Evolutionary conservation across 2,329 filamentous ascomycete species (phyloP).

Genomic region (Trichoderma sp.): DNA sequence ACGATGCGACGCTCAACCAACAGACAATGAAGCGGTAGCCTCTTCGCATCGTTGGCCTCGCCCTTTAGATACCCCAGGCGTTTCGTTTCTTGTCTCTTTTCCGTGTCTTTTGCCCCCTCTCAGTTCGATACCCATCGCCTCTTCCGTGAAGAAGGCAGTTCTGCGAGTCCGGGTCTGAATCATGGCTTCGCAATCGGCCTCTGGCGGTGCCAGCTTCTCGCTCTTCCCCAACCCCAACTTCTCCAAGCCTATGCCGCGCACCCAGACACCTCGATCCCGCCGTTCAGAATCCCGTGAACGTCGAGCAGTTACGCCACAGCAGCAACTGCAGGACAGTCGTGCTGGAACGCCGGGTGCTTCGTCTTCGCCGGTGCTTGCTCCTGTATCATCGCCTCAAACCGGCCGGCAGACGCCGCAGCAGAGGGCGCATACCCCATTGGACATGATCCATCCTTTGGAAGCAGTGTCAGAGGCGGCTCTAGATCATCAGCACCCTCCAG

Average conservation of each 20-base stretch:
- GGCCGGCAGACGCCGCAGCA: slow-evolving; percentile 39
- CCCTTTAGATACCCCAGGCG: slow-evolving; percentile 25
- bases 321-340: slow-evolving; percentile 39
- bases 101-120: not conserved
- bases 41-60: slow-evolving; percentile 18
- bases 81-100: slow-evolving; percentile 8
- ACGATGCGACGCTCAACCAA: slow-evolving; percentile 23
- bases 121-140: slow-evolving; percentile 24
- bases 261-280: slow-evolving; percentile 43
- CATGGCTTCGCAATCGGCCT: slow-evolving; percentile 44
- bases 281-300: slow-evolving; percentile 43
- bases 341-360: slow-evolving; percentile 31
- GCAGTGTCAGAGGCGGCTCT: slow-evolving; percentile 30
- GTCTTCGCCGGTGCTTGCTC: slow-evolving; percentile 29
- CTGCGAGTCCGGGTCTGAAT: slow-evolving; percentile 14
- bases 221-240: slow-evolving; percentile 56
- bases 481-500: slow-evolving; percentile 24
- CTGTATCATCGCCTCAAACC: slow-evolving; percentile 33
- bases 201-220: slow-evolving; percentile 54
- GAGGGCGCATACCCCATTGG: slow-evolving; percentile 38
- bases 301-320: slow-evolving; percentile 41
- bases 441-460: slow-evolving; percentile 35
- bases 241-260: slow-evolving; percentile 36
- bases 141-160: slow-evolving; percentile 34
- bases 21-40: slow-evolving; percentile 35